Conservation (phyloP, 306 rosid genomes). For the Ormosia semicastrata region DNA sequence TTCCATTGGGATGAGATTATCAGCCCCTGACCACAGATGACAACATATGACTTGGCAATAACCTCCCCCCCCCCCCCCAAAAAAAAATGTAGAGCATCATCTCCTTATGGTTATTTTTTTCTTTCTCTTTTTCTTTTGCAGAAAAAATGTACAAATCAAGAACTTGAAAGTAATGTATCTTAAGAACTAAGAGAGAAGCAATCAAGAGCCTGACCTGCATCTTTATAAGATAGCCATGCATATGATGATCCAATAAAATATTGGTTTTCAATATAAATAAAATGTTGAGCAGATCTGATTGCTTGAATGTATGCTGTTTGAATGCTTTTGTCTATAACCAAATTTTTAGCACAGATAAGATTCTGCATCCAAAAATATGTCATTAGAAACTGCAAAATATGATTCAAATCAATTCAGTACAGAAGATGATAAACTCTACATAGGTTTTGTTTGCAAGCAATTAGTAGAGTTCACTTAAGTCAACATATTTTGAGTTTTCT, state of each 20-base stretch:
- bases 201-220: conserved; percentile 65
- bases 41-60: conserved; percentile 12
- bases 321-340: conserved; percentile 86
- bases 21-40: conserved; percentile 71
- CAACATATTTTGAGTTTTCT: conserved; percentile 17
- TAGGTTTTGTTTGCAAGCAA: conserved; percentile 25
- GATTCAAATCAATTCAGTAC: conserved; percentile 8
- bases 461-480: not conserved
- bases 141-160: conserved; percentile 14
- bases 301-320: conserved; percentile 92
- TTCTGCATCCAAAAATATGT: conserved; percentile 56
- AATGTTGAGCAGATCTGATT: conserved; percentile 94
- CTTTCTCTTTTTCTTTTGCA: not conserved
- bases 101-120: not conserved
- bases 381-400: conserved; percentile 21
- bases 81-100: not conserved
- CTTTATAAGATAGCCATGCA: conserved; percentile 80
- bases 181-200: conserved; percentile 2
- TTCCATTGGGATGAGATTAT: conserved; percentile 95
- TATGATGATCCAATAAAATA: conserved; percentile 92
- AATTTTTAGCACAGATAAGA: conserved; percentile 70
- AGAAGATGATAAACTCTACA: conserved; percentile 7
- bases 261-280: conserved; percentile 91
- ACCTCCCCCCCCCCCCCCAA: not conserved
- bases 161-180: conserved; percentile 1